Conservation (phyloP, 495 filamentous ascomycete genomes). For the Neurospora hispaniola region DNA sequence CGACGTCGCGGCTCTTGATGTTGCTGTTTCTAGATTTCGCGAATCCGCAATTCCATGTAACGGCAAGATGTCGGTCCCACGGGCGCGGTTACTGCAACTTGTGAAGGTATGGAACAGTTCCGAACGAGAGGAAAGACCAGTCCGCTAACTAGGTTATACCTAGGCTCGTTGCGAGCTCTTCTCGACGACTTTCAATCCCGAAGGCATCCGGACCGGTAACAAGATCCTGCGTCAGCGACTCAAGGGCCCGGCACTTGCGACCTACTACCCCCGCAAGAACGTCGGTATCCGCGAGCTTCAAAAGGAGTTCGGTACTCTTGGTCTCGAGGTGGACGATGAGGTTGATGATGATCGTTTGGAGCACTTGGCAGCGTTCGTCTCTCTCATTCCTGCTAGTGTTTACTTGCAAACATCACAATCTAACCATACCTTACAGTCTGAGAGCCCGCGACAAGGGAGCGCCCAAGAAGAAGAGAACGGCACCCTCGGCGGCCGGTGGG, state of each 20-base stretch:
- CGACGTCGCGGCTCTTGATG: slow-evolving; percentile 5
- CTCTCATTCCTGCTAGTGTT: background rate
- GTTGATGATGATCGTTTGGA: slow-evolving; percentile 70
- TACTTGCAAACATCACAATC: slow-evolving; percentile 1
- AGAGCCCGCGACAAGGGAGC: slow-evolving; percentile 78
- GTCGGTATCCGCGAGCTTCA: slow-evolving; percentile 59
- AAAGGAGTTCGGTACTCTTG: slow-evolving; percentile 42
- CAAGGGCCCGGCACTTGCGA: slow-evolving; percentile 60
- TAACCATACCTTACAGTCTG: slow-evolving; percentile 37
- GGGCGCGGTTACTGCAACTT: slow-evolving; percentile 62
- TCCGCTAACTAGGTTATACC: slow-evolving; percentile 3
- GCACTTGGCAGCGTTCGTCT: slow-evolving; percentile 46
- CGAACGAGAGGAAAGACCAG: background rate
- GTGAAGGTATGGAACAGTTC: slow-evolving; percentile 50
- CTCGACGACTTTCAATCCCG: slow-evolving; percentile 80
- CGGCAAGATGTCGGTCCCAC: slow-evolving; percentile 57
- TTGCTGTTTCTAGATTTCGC: background rate
- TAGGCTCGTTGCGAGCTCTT: slow-evolving; percentile 89
- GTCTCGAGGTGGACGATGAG: slow-evolving; percentile 58
- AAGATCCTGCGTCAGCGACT: slow-evolving; percentile 80
- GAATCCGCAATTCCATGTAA: slow-evolving; percentile 14
- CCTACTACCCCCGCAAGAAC: slow-evolving; percentile 76
- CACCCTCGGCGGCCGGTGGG: slow-evolving; percentile 47
- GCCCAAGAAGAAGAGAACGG: slow-evolving; percentile 73
- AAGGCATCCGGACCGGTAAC: slow-evolving; percentile 68